Conservation (phyloP, 2,329 filamentous ascomycete species). For the Pseudogymnoascus sp. region DNA sequence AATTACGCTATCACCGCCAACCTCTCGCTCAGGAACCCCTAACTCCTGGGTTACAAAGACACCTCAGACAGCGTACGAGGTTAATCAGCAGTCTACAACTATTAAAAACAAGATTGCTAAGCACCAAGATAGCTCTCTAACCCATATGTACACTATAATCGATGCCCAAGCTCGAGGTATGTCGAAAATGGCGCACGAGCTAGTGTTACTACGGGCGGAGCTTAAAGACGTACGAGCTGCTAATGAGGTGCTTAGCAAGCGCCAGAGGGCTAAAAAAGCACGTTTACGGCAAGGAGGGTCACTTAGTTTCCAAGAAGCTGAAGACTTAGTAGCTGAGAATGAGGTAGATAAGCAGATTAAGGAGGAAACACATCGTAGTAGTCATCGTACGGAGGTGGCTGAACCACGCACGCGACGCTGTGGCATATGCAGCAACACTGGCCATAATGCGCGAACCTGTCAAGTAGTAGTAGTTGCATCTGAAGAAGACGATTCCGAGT, state of each 20-base stretch:
- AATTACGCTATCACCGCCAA: too few species aligned
- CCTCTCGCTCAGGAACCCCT: too few species aligned
- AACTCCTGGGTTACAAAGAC: too few species aligned
- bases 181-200: background rate
- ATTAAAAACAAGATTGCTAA: too few species aligned
- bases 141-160: too few species aligned
- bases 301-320: background rate
- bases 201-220: background rate
- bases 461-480: too few species aligned
- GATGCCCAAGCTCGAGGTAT: too few species aligned
- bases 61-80: too few species aligned
- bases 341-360: background rate
- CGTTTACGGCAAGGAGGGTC: background rate
- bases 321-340: background rate
- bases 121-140: too few species aligned
- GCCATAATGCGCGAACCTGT: background rate
- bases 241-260: background rate
- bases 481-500: too few species aligned
- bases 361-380: background rate
- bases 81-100: too few species aligned
- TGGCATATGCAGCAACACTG: constrained; percentile 1
- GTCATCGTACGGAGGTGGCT: background rate
- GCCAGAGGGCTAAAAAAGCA: background rate
- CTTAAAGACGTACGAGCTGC: background rate
- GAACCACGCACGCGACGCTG: background rate